Evolutionary conservation across 768 basidiomycete genomes (phyloP), one percentile per base, ranked within the genome.

Genomic region (Hemileccinum rubropunctum): DNA sequence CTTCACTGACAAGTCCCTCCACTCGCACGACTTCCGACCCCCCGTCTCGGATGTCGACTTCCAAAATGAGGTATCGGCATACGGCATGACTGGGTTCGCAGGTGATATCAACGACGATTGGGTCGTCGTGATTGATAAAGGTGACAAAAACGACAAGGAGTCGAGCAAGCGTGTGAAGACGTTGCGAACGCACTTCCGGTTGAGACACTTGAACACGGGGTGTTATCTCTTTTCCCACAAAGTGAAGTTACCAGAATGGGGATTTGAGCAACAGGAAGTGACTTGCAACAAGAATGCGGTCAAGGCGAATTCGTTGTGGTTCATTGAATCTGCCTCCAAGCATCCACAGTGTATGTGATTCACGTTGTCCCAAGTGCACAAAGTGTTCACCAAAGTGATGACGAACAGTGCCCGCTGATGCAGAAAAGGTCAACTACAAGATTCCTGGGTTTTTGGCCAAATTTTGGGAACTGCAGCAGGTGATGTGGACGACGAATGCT

Each of bases 221-320:
- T 99, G 97, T 67, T 98, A 97, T 66, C 77, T 99, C 33, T 99
- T 98, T 76, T 93, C 90, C 20, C 97, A 99, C 73, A 97, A 97
- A 68, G 88, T 98, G 61, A 98, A 98, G 71, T 73, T 99, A 1
- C 97, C 97, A 0, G 90, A 97, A 5, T 99, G 97, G 97, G 97
- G 83, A 0, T 99, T 79, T 58, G 97, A 98, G 64, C 97, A 99
- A 68, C 97, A 99, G 66, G 97, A 99, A 63, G 97, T 99, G 45
- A 98, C 97, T 0, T 99, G 97, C 70, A 99, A 99, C 72, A 98
- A 94, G 78, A 95, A 98, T 59, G 95, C 97, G 12, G 87, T 87
- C 21, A 79, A 73, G 66, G 79, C 77, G 2, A 98, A 98, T 68
- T 94, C 93, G 27, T 64, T 98, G 52, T 98, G 97, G 97, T 92